Evolutionary conservation across 2,329 filamentous ascomycete species (phyloP).

Genomic region (Alternaria sp.): DNA sequence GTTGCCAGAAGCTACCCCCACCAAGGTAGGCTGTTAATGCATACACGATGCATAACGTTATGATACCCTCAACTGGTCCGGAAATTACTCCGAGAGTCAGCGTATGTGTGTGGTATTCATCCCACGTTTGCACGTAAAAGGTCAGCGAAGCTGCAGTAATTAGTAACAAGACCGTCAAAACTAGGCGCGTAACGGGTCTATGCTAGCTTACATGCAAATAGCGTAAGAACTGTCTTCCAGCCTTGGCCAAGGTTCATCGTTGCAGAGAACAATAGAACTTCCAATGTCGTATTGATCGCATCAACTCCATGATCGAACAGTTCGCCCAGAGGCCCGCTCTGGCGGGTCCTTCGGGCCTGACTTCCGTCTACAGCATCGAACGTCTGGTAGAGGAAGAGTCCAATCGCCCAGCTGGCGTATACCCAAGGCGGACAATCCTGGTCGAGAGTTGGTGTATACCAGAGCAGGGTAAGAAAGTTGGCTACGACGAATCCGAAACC

Average conservation of each 20-base stretch:
- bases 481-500: constrained; percentile 89
- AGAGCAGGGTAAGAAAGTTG: constrained; percentile 91
- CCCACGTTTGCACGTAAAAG: constrained; percentile 99
- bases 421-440: constrained; percentile 95
- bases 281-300: constrained; percentile 93
- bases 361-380: constrained; percentile 96
- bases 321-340: constrained; percentile 93
- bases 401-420: constrained; percentile 88
- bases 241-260: constrained; percentile 92
- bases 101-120: constrained; percentile 98
- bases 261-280: constrained; percentile 88
- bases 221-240: constrained; percentile 83
- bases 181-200: neutral
- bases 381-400: constrained; percentile 95
- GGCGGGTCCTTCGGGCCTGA: constrained; percentile 88
- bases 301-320: constrained; percentile 97
- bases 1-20: constrained; percentile 92
- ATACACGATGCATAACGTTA: constrained; percentile 84
- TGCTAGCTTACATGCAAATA: constrained; percentile 74
- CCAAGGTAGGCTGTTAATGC: constrained; percentile 83
- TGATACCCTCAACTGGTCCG: constrained; percentile 91
- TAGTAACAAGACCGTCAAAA: neutral
- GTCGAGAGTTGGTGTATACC: constrained; percentile 94
- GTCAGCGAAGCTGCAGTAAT: constrained; percentile 73
- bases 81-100: constrained; percentile 91